Conservation (phyloP, 2,329 filamentous ascomycete genomes). For the Colletotrichum zoysiae region DNA sequence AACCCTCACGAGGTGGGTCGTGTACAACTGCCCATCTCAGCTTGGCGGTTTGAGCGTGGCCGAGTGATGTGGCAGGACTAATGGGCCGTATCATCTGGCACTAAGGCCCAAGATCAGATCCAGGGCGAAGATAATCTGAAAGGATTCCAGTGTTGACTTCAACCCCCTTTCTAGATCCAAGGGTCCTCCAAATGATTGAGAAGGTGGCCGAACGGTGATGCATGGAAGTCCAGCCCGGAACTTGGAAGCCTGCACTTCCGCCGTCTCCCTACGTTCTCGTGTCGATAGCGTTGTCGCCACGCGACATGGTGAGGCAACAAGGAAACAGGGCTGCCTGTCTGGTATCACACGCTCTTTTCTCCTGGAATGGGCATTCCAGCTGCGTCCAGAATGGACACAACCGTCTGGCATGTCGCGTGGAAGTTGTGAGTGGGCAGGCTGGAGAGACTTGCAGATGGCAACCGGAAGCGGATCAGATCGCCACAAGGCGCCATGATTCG, state of each 20-base stretch:
- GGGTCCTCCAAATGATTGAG: slow-evolving; percentile 1
- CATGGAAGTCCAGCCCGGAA: slow-evolving; percentile 34
- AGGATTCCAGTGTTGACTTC: slow-evolving; percentile 21
- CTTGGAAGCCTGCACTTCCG: not conserved
- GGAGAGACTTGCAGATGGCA: slow-evolving; percentile 21
- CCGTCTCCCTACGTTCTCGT: slow-evolving; percentile 33
- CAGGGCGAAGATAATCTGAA: slow-evolving; percentile 18
- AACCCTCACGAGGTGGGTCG: slow-evolving; percentile 7
- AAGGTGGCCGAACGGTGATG: slow-evolving; percentile 34
- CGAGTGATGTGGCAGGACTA: slow-evolving; percentile 26
- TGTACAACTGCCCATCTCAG: slow-evolving; percentile 31
- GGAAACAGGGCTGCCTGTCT: slow-evolving; percentile 14
- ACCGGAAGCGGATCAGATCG: slow-evolving; percentile 32
- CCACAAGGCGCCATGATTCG: slow-evolving; percentile 33
- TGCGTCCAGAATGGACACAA: slow-evolving; percentile 16
- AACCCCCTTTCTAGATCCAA: not conserved
- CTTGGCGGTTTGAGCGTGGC: slow-evolving; percentile 37
- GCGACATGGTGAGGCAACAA: slow-evolving; percentile 11
- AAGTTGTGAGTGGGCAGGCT: slow-evolving; percentile 36
- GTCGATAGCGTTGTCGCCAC: slow-evolving; percentile 28
- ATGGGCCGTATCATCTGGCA: slow-evolving; percentile 12
- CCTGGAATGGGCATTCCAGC: slow-evolving; percentile 7
- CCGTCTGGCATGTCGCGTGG: slow-evolving; percentile 37
- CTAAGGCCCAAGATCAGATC: slow-evolving; percentile 1
- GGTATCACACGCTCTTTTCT: slow-evolving; percentile 14